Conservation (phyloP, 2,329 filamentous ascomycete species). For the Rutstroemia sp. region DNA sequence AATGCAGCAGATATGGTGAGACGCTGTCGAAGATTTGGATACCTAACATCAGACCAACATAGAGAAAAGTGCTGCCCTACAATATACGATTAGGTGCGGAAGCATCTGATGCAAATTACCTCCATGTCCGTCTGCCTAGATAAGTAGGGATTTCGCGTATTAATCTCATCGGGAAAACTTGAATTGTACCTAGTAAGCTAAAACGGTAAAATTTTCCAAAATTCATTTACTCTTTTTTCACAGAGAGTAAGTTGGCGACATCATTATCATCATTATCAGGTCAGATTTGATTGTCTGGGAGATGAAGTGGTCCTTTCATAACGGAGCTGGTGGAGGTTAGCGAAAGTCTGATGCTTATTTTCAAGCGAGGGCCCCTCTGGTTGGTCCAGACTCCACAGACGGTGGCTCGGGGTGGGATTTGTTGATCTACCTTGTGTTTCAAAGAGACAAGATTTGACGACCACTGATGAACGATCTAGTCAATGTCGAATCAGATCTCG, state of each 20-base stretch:
- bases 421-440: conserved; percentile 15
- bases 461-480: conserved; percentile 12
- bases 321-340: conserved; percentile 12
- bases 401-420: background rate
- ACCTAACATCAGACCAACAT: too few species aligned
- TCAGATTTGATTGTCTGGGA: conserved; percentile 10
- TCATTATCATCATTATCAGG: conserved; percentile 2
- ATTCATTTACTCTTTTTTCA: background rate
- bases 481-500: conserved; percentile 6
- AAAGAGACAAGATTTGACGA: conserved; percentile 16
- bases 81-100: too few species aligned
- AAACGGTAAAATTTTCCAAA: background rate
- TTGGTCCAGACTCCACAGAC: conserved; percentile 8
- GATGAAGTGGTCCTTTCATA: conserved; percentile 20
- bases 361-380: conserved; percentile 5
- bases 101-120: too few species aligned
- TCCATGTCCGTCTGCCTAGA: too few species aligned
- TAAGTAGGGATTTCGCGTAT: too few species aligned
- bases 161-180: background rate
- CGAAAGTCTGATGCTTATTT: conserved; percentile 8
- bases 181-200: background rate
- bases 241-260: background rate
- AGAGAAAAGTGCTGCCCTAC: too few species aligned
- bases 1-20: too few species aligned
- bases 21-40: too few species aligned